A percentile compares a stretch with the other conserved stretches of the same genome.
phyloP scores from a whole-genome alignment of 1,284 basidiomycete species.

The Phaffia rhodozyma region DNA sequence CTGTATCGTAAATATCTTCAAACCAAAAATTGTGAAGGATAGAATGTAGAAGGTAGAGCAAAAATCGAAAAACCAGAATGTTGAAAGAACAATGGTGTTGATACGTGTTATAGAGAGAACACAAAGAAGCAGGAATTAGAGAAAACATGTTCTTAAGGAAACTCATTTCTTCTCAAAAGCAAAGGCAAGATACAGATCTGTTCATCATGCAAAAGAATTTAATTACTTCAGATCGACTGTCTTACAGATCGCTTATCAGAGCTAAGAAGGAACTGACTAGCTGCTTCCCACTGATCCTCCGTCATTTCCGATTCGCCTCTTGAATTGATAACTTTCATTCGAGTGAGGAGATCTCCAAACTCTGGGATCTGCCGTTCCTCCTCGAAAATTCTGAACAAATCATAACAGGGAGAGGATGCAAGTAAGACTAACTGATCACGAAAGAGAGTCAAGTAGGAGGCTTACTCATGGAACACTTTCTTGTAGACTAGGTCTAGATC shows the following conservation, averaged over 20 bases:
- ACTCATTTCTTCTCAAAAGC: constrained; percentile 56
- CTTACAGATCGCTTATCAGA: neutral
- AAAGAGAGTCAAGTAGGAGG: too few relatives aligned
- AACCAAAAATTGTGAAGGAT: too few relatives aligned
- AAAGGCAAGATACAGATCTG: constrained; percentile 74
- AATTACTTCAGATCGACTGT: neutral
- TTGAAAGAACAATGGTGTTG: too few relatives aligned
- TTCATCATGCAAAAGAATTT: neutral
- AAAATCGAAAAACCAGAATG: too few relatives aligned
- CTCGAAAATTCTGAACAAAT: constrained; percentile 43
- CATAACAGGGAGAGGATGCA: too few relatives aligned
- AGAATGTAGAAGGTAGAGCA: too few relatives aligned
- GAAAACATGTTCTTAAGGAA: neutral
- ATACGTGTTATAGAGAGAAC: neutral
- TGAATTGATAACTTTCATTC: constrained; percentile 77
- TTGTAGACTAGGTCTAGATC: constrained; percentile 63
- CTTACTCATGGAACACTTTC: constrained; percentile 65
- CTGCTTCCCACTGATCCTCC: constrained; percentile 88
- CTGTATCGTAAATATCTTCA: too few relatives aligned
- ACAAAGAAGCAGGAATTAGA: neutral
- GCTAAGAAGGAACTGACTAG: constrained; percentile 52
- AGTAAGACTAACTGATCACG: too few relatives aligned
- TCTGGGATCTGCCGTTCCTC: constrained; percentile 64
- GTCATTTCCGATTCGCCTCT: constrained; percentile 80
- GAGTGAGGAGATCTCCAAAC: constrained; percentile 61